A percentile compares a stretch with the other conserved stretches of the same genome.
These are phyloP conservation scores for Karstenula rhodostoma DNA, from an alignment of 2,329 filamentous ascomycete species.

Conservation along the genomic window DNA sequence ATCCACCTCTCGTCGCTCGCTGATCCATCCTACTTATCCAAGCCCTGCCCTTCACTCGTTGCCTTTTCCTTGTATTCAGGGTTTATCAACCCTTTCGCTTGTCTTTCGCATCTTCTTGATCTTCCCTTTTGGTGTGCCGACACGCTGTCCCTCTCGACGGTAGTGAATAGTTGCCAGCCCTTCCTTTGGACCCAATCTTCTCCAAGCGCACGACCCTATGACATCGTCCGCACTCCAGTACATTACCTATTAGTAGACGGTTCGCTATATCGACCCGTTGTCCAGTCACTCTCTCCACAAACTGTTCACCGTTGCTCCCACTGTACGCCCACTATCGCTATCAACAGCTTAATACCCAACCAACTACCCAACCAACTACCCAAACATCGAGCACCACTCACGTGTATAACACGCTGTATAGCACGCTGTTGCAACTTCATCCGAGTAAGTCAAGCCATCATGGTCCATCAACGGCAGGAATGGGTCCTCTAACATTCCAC, in stretches of 20 bases:
- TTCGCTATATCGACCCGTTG: constrained; percentile 50
- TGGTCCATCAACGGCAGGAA: constrained; percentile 20
- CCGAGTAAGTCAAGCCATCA: constrained; percentile 26
- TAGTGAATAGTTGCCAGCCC: constrained; percentile 49
- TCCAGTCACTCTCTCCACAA: constrained; percentile 51
- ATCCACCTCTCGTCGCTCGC: constrained; percentile 49
- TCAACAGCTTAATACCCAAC: constrained; percentile 33
- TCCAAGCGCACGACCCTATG: constrained; percentile 42
- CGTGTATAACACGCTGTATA: constrained; percentile 22
- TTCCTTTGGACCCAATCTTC: constrained; percentile 45
- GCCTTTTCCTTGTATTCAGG: constrained; percentile 47
- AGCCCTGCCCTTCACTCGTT: constrained; percentile 46
- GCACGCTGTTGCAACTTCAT: constrained; percentile 23
- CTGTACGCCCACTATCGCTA: constrained; percentile 26
- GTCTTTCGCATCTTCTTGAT: constrained; percentile 47
- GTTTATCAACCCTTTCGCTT: constrained; percentile 55
- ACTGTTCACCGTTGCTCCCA: constrained; percentile 28
- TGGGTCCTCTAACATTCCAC: constrained; percentile 36
- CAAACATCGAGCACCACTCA: constrained; percentile 12
- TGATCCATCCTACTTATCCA: constrained; percentile 53
- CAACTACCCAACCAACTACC: constrained; percentile 12
- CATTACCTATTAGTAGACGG: constrained; percentile 50
- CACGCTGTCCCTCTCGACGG: constrained; percentile 40
- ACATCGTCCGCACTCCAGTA: constrained; percentile 39
- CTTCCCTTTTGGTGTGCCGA: constrained; percentile 48